These are phyloP conservation scores for Colletotrichum tropicicola DNA, from an alignment of 2,329 filamentous ascomycete genomes.

Conservation along the genomic window DNA sequence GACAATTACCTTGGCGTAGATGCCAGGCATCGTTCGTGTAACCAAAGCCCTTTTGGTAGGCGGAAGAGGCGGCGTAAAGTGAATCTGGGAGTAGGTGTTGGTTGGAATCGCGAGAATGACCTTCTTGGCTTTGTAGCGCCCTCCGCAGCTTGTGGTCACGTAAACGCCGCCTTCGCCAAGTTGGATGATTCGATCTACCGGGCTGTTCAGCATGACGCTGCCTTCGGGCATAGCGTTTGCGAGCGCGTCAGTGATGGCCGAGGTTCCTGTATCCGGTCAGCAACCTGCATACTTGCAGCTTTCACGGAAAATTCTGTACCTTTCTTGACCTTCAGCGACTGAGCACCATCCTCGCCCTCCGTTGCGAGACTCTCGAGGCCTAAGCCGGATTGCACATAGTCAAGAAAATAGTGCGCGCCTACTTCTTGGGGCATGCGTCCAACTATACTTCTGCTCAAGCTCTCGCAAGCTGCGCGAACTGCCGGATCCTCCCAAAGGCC, in stretches of 20 bases:
- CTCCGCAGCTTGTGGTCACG: constrained; percentile 29
- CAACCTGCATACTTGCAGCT: too few species aligned
- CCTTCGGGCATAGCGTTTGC: constrained; percentile 27
- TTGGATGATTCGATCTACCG: constrained; percentile 32
- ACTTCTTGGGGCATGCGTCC: constrained; percentile 33
- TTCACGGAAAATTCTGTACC: constrained; percentile 25
- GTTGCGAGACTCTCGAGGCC: constrained; percentile 33
- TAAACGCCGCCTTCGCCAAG: background rate
- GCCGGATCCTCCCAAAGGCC: background rate
- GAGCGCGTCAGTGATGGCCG: constrained; percentile 15
- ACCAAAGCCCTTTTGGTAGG: constrained; percentile 36
- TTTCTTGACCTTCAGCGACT: constrained; percentile 36
- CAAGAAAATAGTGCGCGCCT: constrained; percentile 33
- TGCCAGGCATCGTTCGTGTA: constrained; percentile 41
- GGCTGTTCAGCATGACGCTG: constrained; percentile 30
- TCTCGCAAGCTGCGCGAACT: background rate
- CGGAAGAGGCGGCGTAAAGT: constrained; percentile 40
- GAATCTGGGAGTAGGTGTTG: constrained; percentile 33
- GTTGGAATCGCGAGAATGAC: constrained; percentile 38
- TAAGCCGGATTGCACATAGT: constrained; percentile 32
- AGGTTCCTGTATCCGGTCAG: constrained; percentile 1
- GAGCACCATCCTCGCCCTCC: constrained; percentile 32
- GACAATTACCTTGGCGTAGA: constrained; percentile 47
- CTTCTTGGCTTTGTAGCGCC: constrained; percentile 31
- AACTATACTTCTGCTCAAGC: constrained; percentile 22